phyloP scores from a whole-genome alignment of 1,284 basidiomycete species.

The Stereum hirsutum region DNA sequence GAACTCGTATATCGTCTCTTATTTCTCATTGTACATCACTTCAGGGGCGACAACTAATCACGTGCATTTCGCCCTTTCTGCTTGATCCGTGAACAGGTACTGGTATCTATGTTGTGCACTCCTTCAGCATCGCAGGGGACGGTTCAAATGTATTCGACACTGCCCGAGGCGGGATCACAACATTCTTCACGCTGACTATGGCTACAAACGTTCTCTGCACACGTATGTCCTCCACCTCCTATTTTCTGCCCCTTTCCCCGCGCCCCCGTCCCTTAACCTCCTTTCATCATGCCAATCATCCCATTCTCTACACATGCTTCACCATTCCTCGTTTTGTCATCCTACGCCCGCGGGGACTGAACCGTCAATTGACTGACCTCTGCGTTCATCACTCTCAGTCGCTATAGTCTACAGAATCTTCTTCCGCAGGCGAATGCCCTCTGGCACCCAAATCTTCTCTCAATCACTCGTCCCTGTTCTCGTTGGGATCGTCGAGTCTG shows the following conservation, averaged over 20 bases:
- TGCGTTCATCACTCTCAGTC: background rate
- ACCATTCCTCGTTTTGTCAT: no score
- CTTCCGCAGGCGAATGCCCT: background rate
- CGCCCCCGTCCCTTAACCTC: no score
- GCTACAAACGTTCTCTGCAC: background rate
- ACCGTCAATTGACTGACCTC: no score
- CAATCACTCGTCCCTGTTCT: background rate
- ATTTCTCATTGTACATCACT: no score
- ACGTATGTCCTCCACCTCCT: background rate
- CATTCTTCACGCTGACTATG: background rate
- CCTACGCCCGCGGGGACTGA: no score
- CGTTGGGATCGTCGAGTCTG: constrained; percentile 1
- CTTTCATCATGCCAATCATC: no score
- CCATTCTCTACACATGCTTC: no score
- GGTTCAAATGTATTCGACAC: background rate
- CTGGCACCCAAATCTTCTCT: background rate
- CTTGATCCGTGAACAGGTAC: background rate
- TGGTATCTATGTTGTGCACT: background rate
- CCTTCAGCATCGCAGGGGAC: background rate
- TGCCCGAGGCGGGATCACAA: background rate
- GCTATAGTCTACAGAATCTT: background rate
- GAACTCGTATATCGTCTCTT: no score
- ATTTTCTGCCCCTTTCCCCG: no score
- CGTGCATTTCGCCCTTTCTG: background rate
- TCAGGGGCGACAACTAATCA: no score